Evolutionary conservation across 1,139 yeast genomes (phyloP).

Genomic region (Groenewaldozyma auringiensis): DNA sequence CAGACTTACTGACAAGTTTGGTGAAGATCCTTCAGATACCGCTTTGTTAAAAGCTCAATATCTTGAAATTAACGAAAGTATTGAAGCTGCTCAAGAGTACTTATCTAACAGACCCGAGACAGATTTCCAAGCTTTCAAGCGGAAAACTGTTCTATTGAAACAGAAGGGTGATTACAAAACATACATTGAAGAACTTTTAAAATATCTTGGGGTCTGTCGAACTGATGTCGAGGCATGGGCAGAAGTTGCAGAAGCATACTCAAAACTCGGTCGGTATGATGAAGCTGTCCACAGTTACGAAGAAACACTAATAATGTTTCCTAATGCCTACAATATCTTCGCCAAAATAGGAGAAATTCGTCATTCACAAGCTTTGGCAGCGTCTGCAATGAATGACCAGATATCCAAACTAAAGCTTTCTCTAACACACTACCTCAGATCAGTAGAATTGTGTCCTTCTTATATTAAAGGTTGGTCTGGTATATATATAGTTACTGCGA

Average conservation of each 20-base stretch:
- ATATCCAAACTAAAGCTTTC: slow-evolving; percentile 29
- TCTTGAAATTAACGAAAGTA: slow-evolving; percentile 48
- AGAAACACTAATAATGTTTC: slow-evolving; percentile 60
- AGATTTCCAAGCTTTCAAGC: slow-evolving; percentile 32
- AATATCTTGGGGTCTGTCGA: slow-evolving; percentile 52
- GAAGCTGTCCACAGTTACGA: slow-evolving; percentile 60
- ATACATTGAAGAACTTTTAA: slow-evolving; percentile 45
- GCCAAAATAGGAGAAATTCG: slow-evolving; percentile 51
- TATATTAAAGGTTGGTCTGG: slow-evolving; percentile 76
- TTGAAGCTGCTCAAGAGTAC: slow-evolving; percentile 37
- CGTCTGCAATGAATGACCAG: slow-evolving; percentile 14
- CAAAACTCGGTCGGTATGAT: slow-evolving; percentile 51
- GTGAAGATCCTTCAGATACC: slow-evolving; percentile 46
- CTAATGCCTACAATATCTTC: slow-evolving; percentile 67
- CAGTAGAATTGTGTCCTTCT: slow-evolving; percentile 67
- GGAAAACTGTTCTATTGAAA: slow-evolving; percentile 31
- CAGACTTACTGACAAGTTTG: slow-evolving; percentile 58
- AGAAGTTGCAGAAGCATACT: slow-evolving; percentile 61
- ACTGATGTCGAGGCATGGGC: slow-evolving; percentile 71
- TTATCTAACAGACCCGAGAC: slow-evolving; percentile 28
- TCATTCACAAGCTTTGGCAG: slow-evolving; percentile 22
- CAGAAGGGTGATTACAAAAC: slow-evolving; percentile 27
- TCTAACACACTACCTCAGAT: slow-evolving; percentile 52
- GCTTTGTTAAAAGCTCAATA: slow-evolving; percentile 50
- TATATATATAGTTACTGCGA: slow-evolving; percentile 38